A percentile compares a stretch with the other conserved stretches of the same genome.
phyloP scores from a whole-genome alignment of 2,329 filamentous ascomycete genomes.

The Fusarium sp. region DNA sequence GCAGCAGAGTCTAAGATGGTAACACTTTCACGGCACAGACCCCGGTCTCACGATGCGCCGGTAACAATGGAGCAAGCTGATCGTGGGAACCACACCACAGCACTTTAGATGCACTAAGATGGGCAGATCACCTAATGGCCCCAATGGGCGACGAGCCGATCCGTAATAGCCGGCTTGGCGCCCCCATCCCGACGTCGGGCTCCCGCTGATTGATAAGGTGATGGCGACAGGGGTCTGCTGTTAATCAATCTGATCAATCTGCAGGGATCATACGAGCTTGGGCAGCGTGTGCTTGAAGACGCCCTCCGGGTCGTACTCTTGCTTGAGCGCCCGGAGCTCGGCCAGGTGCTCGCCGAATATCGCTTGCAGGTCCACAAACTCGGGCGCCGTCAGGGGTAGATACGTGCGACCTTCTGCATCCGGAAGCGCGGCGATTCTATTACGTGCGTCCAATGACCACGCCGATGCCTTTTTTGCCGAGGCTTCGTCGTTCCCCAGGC shows the following conservation, averaged over 20 bases:
- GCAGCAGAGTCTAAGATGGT: not conserved
- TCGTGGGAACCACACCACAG: not conserved
- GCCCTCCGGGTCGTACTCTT: constrained; percentile 17
- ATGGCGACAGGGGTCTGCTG: not conserved
- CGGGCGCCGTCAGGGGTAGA: constrained; percentile 18
- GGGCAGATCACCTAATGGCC: not conserved
- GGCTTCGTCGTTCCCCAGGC: constrained; percentile 3
- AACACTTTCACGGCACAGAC: not conserved
- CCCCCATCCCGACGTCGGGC: constrained; percentile 25
- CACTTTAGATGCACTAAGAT: constrained; percentile 3
- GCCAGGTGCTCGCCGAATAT: constrained; percentile 9
- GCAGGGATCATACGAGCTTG: constrained; percentile 1
- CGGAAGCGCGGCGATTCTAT: constrained; percentile 9
- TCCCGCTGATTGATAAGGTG: constrained; percentile 38
- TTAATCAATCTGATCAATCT: constrained; percentile 7
- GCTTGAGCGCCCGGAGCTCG: constrained; percentile 12
- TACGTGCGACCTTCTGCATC: constrained; percentile 2
- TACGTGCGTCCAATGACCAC: constrained; percentile 18
- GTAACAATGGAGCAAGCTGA: not conserved
- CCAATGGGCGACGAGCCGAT: constrained; percentile 1
- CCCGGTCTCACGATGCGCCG: not conserved
- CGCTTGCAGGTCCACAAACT: constrained; percentile 16
- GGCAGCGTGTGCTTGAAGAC: constrained; percentile 22
- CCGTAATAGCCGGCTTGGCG: constrained; percentile 35
- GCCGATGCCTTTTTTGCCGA: constrained; percentile 3